Base-by-base conservation (phyloP, 768 basidiomycete species). In the Pisolithus albus region DNA sequence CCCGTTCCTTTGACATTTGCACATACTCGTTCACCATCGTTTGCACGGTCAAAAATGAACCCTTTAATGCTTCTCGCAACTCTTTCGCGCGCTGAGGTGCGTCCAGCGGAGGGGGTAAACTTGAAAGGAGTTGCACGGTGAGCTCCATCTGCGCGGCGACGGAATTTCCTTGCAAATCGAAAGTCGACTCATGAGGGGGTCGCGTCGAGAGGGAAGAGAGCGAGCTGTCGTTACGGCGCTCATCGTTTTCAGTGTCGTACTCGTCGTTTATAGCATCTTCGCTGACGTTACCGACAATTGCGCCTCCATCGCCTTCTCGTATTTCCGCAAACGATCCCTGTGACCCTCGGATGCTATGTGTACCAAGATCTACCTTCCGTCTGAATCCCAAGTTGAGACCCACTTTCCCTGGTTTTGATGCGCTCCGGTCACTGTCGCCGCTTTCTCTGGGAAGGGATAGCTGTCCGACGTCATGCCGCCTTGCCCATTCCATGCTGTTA, bases 101-200 rank as follows among this genome's bases (percentile, higher is more conserved):
- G 15, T 67, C 62, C 4, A 62, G 52, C 9, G 65, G 69, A 2
- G 71, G 52, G 4, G 71, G 56, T 42, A 82, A 62, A 37, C 75
- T 75, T 7, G 74, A 61, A 26, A 92, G 68, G 11, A 94, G 75
- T 59, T 87, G 81, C 10, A 75, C 57, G 0, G 83, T 84, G 18
- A 92, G 72, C 52, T 95, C 92, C 58, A 93, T 69, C 69, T 96
- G 93, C 8, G 90, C 81, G 2, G 79, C 67, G 3, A 77, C 72
- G 1, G 84, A 77, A 57, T 86, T 89, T 6, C 79, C 88, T 16
- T 86, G 82, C 5, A 92, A 64, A 49, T 82, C 81, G 53, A 86
- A 84, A 5, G 70, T 70, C 21, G 64, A 63, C 16, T 78, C 73
- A 57, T 90, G 76, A 0, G 89, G 89, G 0, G 83, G 82, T 0